Conservation (phyloP, 495 filamentous ascomycete species). For the Xylaria longipes region DNA sequence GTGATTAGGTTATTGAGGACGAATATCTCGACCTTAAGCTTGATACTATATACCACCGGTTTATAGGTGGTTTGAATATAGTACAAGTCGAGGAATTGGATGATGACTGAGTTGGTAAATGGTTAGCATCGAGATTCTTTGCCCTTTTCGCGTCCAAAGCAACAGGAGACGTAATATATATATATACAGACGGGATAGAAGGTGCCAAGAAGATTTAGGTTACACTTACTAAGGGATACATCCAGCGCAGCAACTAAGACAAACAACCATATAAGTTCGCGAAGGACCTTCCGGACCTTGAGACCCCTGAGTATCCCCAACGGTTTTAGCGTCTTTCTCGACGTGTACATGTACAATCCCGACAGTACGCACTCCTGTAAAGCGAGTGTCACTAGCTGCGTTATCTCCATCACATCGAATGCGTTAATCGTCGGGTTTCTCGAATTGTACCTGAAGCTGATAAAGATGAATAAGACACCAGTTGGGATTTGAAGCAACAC, state of each 20-base stretch:
- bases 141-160: background rate
- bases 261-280: conserved; percentile 59
- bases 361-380: conserved; percentile 65
- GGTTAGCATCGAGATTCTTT: conserved; percentile 32
- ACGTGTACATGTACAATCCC: conserved; percentile 63
- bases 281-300: conserved; percentile 16
- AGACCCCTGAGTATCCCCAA: conserved; percentile 31
- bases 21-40: conserved; percentile 68
- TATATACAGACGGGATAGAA: background rate
- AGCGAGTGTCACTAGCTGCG: conserved; percentile 63
- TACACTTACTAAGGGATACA: conserved; percentile 41
- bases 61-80: conserved; percentile 63
- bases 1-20: conserved; percentile 56
- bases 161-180: background rate
- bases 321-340: conserved; percentile 56
- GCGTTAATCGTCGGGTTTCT: conserved; percentile 42
- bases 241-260: conserved; percentile 51
- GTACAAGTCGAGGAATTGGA: conserved; percentile 61
- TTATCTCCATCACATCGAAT: conserved; percentile 63
- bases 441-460: conserved; percentile 53
- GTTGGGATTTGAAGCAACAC: conserved; percentile 62
- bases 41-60: conserved; percentile 66
- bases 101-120: conserved; percentile 35
- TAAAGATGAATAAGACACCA: conserved; percentile 49
- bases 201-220: background rate